Evolutionary conservation across 371 early-diverging fungal species (phyloP), one percentile per base, ranked within the genome.

Genomic region (Nosema bombycis): DNA sequence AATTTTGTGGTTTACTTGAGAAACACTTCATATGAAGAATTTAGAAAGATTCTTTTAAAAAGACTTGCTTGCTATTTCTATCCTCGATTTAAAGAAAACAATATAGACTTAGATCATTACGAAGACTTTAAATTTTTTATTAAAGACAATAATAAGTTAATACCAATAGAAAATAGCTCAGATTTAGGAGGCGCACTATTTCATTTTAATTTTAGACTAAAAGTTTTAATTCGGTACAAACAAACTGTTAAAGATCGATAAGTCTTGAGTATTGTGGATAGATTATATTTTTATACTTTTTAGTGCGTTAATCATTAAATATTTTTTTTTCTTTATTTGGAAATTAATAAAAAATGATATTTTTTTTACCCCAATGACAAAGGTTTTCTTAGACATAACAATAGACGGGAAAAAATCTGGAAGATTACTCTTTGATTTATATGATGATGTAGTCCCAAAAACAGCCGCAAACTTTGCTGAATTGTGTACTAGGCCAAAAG

Each of bases 71-170:
- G 57, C 3, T 60, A 76, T 61, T 76, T 76, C 36, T 62, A 67
- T 36, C 77, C 77, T 36, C 24, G 57, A 61, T 57, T 46, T 46
- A 46, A 46, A 46, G 26, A 29, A 29, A 46, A 70, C 1, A 56
- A 76, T 0, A 62, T 76, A 10, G 26, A 37, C 3, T n/a, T 76
- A 14, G 77, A 76, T 1, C 77, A 76, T 46, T 76, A 62, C 29
- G 62, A 76, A 18, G 77, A 76, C 12, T 76, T 76, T 76, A 57
- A 32, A 37, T 70, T 76, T 29, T 76, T 26, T 61, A 62, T 76
- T 18, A 70, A 46, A 62, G 67, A 76, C 15, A 26, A 54, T 21
- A 70, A 76, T 38, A 61, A 29, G 1, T 30, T 57, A 12, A 70
- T 76, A 23, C 60, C 54, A 36, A 32, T 76, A 38, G 77, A 76